Conservation (phyloP, 345 rosid genomes). For the Salix dunnii region DNA sequence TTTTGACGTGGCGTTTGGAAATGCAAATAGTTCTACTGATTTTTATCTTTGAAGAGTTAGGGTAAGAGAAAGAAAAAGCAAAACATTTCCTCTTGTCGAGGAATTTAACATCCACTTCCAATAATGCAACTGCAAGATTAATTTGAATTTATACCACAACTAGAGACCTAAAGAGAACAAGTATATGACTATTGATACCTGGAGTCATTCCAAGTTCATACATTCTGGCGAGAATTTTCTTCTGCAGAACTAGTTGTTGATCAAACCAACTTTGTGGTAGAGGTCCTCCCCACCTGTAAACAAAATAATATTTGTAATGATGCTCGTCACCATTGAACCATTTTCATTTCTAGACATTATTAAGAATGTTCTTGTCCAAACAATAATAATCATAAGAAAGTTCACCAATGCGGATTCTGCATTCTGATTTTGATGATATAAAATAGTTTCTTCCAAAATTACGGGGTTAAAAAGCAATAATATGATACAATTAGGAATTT, state of each 20-base stretch:
- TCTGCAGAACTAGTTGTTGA: slow-evolving; percentile 54
- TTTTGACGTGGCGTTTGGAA: not conserved
- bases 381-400: slow-evolving; percentile 1
- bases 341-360: not conserved
- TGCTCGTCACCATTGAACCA: not conserved
- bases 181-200: slow-evolving; percentile 31
- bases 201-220: slow-evolving; percentile 74
- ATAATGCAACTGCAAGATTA: not conserved
- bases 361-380: slow-evolving; percentile 10
- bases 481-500: not conserved
- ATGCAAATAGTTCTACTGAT: not conserved
- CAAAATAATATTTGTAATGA: not conserved
- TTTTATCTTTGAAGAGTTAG: too few relatives aligned
- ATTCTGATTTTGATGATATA: not conserved
- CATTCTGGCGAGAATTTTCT: slow-evolving; percentile 61
- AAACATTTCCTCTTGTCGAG: too few relatives aligned
- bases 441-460: not conserved
- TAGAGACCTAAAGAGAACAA: not conserved
- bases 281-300: slow-evolving; percentile 72
- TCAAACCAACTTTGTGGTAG: slow-evolving; percentile 64
- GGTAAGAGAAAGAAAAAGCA: too few relatives aligned
- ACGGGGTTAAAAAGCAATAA: slow-evolving; percentile 1
- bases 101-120: too few relatives aligned
- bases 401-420: too few relatives aligned
- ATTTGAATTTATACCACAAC: not conserved